phyloP scores from a whole-genome alignment of 2,329 filamentous ascomycete species.

The Colletotrichum plurivorum region DNA sequence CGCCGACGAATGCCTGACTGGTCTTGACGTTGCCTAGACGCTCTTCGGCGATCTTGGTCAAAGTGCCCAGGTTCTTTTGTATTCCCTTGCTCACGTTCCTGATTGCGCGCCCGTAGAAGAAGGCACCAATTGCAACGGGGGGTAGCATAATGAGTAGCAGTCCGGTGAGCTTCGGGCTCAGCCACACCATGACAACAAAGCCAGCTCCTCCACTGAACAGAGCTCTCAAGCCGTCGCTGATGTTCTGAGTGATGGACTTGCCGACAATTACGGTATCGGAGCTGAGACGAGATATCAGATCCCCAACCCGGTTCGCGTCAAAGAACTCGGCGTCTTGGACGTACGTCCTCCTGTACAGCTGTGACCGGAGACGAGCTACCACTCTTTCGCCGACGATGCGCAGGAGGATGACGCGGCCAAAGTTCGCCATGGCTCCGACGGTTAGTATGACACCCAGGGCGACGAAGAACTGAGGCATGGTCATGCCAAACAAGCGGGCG shows the following conservation, averaged over 20 bases:
- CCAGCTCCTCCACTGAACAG: slow-evolving; percentile 92
- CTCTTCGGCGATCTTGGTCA: slow-evolving; percentile 98
- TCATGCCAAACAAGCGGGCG: slow-evolving; percentile 84
- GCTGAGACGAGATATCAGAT: slow-evolving; percentile 94
- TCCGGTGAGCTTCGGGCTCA: slow-evolving; percentile 90
- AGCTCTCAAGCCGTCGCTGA: slow-evolving; percentile 94
- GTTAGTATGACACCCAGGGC: slow-evolving; percentile 83
- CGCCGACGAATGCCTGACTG: slow-evolving; percentile 94
- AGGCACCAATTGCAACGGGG: slow-evolving; percentile 89
- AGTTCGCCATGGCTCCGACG: slow-evolving; percentile 90
- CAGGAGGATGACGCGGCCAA: slow-evolving; percentile 91
- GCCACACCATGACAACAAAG: slow-evolving; percentile 94
- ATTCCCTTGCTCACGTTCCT: slow-evolving; percentile 92
- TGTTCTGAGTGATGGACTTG: slow-evolving; percentile 97
- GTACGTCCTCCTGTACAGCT: slow-evolving; percentile 92
- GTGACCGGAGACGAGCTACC: slow-evolving; percentile 88
- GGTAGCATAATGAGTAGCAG: slow-evolving; percentile 90
- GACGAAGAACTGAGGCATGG: slow-evolving; percentile 88
- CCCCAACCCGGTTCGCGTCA: slow-evolving; percentile 95
- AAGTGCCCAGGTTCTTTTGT: slow-evolving; percentile 90
- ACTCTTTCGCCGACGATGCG: slow-evolving; percentile 96
- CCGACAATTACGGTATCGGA: slow-evolving; percentile 98
- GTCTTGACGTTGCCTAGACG: slow-evolving; percentile 97
- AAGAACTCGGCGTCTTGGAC: slow-evolving; percentile 99
- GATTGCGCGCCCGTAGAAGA: slow-evolving; percentile 91